Conservation (phyloP, 1,139 yeast species). For the Pichia sp. region DNA sequence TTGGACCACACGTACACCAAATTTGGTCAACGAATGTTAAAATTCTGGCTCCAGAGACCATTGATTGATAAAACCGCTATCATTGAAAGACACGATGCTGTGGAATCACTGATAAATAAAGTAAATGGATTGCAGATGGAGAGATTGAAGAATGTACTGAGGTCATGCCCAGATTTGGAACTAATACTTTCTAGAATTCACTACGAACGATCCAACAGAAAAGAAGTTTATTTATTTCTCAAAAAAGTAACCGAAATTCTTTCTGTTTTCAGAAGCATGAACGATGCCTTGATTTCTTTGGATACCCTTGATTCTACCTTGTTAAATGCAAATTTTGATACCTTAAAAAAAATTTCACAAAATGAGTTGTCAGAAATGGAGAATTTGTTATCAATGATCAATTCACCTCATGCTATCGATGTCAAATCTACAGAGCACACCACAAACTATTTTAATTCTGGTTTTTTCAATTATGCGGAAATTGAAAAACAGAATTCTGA, state of each 20-base stretch:
- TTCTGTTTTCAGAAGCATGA: constrained; percentile 30
- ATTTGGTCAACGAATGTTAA: constrained; percentile 66
- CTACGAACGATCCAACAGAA: constrained; percentile 60
- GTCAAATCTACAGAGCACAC: constrained; percentile 45
- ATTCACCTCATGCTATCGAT: constrained; percentile 52
- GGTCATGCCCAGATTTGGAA: constrained; percentile 61
- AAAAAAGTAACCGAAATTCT: constrained; percentile 44
- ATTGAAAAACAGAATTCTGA: constrained; percentile 40
- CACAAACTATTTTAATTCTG: constrained; percentile 50
- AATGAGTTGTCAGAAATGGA: constrained; percentile 26
- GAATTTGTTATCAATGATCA: constrained; percentile 49
- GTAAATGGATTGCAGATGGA: constrained; percentile 42
- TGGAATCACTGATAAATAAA: constrained; percentile 46
- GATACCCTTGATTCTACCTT: constrained; percentile 20
- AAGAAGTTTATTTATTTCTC: constrained; percentile 62
- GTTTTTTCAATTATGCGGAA: constrained; percentile 37
- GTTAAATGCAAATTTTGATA: constrained; percentile 15
- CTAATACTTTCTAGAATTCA: constrained; percentile 63
- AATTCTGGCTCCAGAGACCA: constrained; percentile 75
- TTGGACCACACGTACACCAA: constrained; percentile 75
- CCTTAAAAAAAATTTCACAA: constrained; percentile 11
- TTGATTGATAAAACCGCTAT: constrained; percentile 51
- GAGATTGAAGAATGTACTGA: constrained; percentile 44
- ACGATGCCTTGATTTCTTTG: constrained; percentile 15
- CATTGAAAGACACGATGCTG: constrained; percentile 57